Percentiles rank a stretch among this genome's conserved stretches.
phyloP scores from a whole-genome alignment of 768 basidiomycete genomes.

The Rhizopogon vinicolor region DNA sequence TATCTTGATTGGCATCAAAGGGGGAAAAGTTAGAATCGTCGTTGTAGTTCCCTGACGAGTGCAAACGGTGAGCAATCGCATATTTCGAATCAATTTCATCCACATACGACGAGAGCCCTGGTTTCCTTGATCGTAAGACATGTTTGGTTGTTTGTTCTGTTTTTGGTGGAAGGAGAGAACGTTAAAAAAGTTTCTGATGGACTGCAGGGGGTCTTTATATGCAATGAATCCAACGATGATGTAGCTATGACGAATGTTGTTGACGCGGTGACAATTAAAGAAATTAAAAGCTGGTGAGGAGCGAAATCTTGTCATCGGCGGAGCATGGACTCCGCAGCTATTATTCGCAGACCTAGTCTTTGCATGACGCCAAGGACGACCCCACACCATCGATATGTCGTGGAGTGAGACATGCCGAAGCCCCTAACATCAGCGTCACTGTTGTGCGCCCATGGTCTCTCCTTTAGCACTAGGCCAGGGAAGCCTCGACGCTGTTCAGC shows the following conservation, averaged over 20 bases:
- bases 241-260: not conserved
- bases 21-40: not conserved
- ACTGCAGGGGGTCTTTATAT: not conserved
- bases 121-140: conserved; percentile 5
- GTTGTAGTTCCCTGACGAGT: conserved; percentile 2
- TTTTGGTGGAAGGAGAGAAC: not conserved
- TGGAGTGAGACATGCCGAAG: too few species aligned
- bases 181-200: too few species aligned
- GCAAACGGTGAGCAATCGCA: not conserved
- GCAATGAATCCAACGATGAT: conserved; percentile 1
- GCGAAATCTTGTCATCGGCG: not conserved
- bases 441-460: too few species aligned
- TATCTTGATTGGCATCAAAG: not conserved
- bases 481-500: too few species aligned
- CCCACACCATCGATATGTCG: too few species aligned
- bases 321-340: not conserved
- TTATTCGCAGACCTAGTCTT: not conserved
- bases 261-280: not conserved
- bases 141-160: not conserved
- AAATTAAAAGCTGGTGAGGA: not conserved
- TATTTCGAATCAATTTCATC: not conserved
- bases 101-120: not conserved
- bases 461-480: too few species aligned
- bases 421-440: too few species aligned
- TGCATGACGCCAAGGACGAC: not conserved